These are phyloP conservation scores for Macrolepiota fuliginosa DNA, from an alignment of 768 basidiomycete species.

Conservation along the genomic window DNA sequence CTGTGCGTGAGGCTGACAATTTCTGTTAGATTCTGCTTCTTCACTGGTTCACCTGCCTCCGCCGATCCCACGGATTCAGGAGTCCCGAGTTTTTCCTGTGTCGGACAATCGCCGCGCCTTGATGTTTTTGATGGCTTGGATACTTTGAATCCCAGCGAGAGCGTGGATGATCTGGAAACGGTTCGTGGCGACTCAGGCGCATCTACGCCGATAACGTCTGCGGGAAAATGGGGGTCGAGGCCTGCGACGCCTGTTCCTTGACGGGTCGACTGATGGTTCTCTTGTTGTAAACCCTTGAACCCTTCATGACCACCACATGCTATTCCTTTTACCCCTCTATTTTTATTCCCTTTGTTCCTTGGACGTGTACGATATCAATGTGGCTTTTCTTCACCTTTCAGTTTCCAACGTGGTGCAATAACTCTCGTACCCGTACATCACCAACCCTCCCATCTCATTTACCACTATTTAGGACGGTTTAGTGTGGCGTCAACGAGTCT, in stretches of 20 bases:
- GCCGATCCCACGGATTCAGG: neutral
- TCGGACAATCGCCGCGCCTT: neutral
- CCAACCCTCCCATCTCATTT: neutral
- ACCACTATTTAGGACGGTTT: neutral
- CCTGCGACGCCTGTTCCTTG: neutral
- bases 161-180: neutral
- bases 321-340: neutral
- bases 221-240: constrained; percentile 6
- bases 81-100: neutral
- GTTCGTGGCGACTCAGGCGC: neutral
- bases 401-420: neutral
- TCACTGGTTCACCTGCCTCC: constrained; percentile 52
- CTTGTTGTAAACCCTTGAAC: neutral
- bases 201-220: constrained; percentile 1
- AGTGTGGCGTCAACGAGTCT: neutral
- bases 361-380: neutral
- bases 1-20: neutral
- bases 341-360: neutral
- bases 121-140: neutral
- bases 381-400: neutral
- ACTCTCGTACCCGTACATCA: neutral
- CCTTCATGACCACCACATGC: neutral
- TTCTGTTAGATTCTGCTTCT: constrained; percentile 71
- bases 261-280: neutral
- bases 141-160: neutral